These are phyloP conservation scores for Anaeramoeba flamelloides DNA, from an alignment of 78 protist genomes.

Conservation along the genomic window DNA sequence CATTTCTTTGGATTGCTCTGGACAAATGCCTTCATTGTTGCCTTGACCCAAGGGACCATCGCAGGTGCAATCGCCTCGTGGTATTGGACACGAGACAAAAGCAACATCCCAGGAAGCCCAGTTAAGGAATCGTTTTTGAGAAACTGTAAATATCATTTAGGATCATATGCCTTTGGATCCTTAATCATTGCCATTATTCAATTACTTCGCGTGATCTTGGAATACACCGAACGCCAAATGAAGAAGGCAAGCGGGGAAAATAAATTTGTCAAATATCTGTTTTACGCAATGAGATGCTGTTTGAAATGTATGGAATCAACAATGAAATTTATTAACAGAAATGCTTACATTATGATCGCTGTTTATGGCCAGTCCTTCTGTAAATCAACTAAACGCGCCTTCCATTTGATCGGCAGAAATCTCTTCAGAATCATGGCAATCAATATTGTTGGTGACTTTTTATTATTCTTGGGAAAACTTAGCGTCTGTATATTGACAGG, in stretches of 20 bases:
- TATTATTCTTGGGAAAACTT: constrained; percentile 24
- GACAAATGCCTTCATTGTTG: constrained; percentile 39
- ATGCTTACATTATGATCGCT: constrained; percentile 27
- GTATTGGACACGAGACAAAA: constrained; percentile 45
- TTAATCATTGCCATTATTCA: constrained; percentile 53
- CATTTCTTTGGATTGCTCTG: constrained; percentile 55
- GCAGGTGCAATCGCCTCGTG: constrained; percentile 47
- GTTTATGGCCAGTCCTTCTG: constrained; percentile 30
- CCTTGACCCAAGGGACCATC: constrained; percentile 37
- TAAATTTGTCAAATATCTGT: background rate
- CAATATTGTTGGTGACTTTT: constrained; percentile 16
- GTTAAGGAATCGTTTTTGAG: constrained; percentile 9
- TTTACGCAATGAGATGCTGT: constrained; percentile 13
- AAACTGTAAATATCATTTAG: constrained; percentile 47
- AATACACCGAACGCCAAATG: constrained; percentile 17
- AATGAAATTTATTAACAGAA: constrained; percentile 20
- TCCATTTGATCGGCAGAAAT: constrained; percentile 39
- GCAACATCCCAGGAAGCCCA: background rate
- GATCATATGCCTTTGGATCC: constrained; percentile 55
- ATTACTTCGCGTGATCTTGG: constrained; percentile 44
- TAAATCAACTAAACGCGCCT: constrained; percentile 37
- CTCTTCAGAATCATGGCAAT: constrained; percentile 49
- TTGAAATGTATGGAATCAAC: constrained; percentile 16
- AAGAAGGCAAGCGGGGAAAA: background rate
- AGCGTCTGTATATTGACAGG: constrained; percentile 8